These are phyloP conservation scores for Cenchrus americanus DNA, from an alignment of 176 grass and related monocot genomes.

Conservation along the genomic window DNA sequence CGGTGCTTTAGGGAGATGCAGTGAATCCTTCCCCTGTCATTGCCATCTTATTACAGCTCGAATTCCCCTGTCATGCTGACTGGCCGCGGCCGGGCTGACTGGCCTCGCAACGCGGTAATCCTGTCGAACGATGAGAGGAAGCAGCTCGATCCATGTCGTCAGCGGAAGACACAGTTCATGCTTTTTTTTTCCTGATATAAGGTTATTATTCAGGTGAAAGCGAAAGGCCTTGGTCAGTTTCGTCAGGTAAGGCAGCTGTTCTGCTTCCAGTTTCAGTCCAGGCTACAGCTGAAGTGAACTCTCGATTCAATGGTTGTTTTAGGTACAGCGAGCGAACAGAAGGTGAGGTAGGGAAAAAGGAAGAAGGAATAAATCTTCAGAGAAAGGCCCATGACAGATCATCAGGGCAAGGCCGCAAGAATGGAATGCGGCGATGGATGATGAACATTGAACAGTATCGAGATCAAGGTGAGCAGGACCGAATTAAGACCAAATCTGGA, in stretches of 20 bases:
- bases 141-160: too few relatives aligned
- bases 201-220: too few relatives aligned
- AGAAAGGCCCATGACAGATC: not conserved
- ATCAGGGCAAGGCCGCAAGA: not conserved
- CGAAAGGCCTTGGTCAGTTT: not conserved
- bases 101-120: too few relatives aligned
- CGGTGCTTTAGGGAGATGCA: too few relatives aligned
- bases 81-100: too few relatives aligned
- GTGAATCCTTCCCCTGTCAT: too few relatives aligned
- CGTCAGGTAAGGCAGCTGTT: not conserved
- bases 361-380: not conserved
- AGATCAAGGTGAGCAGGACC: conserved; percentile 10
- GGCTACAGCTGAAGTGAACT: not conserved
- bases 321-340: not conserved
- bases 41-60: too few relatives aligned
- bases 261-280: not conserved
- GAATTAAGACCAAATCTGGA: conserved; percentile 39
- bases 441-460: not conserved
- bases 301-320: conserved; percentile 2
- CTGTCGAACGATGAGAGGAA: too few relatives aligned
- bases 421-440: not conserved
- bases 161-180: too few relatives aligned
- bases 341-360: not conserved
- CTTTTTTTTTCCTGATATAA: too few relatives aligned
- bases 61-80: too few relatives aligned